phyloP scores from a whole-genome alignment of 1,284 basidiomycete species.

The Ceratobasidium sp. region DNA sequence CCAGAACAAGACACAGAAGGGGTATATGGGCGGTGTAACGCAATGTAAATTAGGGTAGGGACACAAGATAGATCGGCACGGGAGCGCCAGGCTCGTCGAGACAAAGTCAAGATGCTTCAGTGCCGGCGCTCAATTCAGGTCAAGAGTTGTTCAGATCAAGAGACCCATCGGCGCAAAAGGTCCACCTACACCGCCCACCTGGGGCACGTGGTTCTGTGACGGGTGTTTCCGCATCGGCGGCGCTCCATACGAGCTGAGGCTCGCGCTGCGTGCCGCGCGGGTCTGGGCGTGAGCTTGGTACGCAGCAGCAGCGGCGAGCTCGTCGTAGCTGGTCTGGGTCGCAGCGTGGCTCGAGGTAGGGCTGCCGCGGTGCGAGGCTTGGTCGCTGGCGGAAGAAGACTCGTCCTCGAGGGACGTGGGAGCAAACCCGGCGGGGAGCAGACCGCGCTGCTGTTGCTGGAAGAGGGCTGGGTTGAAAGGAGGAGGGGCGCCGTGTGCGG shows the following conservation, averaged over 20 bases:
- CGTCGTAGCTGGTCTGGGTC: conserved; percentile 39
- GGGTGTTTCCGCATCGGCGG: conserved; percentile 39
- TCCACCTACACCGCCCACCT: conserved; percentile 39
- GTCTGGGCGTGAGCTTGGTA: conserved; percentile 21
- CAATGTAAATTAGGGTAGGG: conserved; percentile 6
- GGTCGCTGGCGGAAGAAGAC: conserved; percentile 5
- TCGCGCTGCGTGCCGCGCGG: conserved; percentile 41
- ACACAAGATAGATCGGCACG: neutral
- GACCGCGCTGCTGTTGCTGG: conserved; percentile 19
- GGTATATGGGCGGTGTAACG: conserved; percentile 8
- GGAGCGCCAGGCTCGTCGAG: conserved; percentile 18
- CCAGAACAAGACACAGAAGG: conserved; percentile 15
- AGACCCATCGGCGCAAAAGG: conserved; percentile 42
- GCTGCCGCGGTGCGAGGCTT: conserved; percentile 9
- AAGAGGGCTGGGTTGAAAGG: conserved; percentile 16
- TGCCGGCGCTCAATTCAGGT: conserved; percentile 13
- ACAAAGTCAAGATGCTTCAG: neutral
- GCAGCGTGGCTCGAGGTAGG: conserved; percentile 20
- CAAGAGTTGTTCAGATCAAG: conserved; percentile 13
- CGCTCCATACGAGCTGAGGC: conserved; percentile 22
- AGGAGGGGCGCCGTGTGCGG: conserved; percentile 40
- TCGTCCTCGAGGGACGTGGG: neutral
- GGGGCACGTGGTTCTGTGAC: conserved; percentile 41
- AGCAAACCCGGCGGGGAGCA: neutral
- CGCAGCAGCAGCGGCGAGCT: conserved; percentile 21